Conservation (phyloP, 176 grass and related monocot genomes). For the barley (Hordeum vulgare) region MorexV3_pseudomolecules_assembly NC_058524.1:526007736-526008235, state of each 20-base stretch:
- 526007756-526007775: too few relatives aligned
- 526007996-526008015: constrained; percentile 1
- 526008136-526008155: not conserved
- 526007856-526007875: too few relatives aligned
- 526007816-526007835: too few relatives aligned
- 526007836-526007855: too few relatives aligned
- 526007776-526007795: too few relatives aligned
- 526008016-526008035: constrained; percentile 46
- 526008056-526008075: constrained; percentile 65
- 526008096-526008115: constrained; percentile 32
- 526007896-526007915: not conserved
- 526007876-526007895: too few relatives aligned
- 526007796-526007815: too few relatives aligned
- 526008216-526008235: constrained; percentile 62
- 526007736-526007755: too few relatives aligned
- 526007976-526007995: not conserved
- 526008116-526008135: not conserved
- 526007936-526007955: not conserved
- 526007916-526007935: not conserved
- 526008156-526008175: not conserved
- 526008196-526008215: constrained; percentile 66
- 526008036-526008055: constrained; percentile 60
- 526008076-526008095: constrained; percentile 64
- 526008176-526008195: not conserved
- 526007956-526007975: not conserved